Evolutionary conservation across 208 protist genomes (phyloP), one percentile per base, ranked within the genome.

Genomic region (Leptomonas seymouri): DNA sequence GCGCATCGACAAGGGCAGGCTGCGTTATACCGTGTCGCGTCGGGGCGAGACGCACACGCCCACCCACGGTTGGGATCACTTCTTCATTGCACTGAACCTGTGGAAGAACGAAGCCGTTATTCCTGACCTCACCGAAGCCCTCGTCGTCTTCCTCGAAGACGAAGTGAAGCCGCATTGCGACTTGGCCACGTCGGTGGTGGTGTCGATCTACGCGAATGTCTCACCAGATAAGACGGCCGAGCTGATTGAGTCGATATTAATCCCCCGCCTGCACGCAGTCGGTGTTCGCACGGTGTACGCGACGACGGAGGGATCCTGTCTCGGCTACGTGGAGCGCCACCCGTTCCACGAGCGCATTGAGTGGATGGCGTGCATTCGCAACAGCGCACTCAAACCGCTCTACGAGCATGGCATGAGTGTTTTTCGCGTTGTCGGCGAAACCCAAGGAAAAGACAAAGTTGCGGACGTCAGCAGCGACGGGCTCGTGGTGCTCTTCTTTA

Each of bases 301-400:
- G 20, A 86, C 82, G 15, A 76, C 76, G 28, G 46, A 76, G 21
- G 89, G 89, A 14, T 23, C 67, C 15, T 93, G 89, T 50, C 57
- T 81, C 9, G 72, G 74, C 64, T 82, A 80, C 55, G 62, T 70
- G 12, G 63, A 78, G 46, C 72, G 82, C 16, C 81, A 84, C 44
- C 44, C 21, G 20, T 71, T 84, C 49, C 75, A 86, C 39, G 75
- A 85, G 53, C 84, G 89, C 54, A 94, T 93, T 55, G 85, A 90
- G 71, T 94, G 89, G 87, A 84, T 94, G 82, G 57, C 84, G 34
- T 94, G 89, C 72, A 77, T 94, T 23, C 89, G 86, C 14, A 93
- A 94, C 74, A 90, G 86, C 39, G 89, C 86, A 5, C 45, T 94
- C 21, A 60, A 74, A 31, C 89, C 89, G 31, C 76, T 94, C 5